Evolutionary conservation across 208 protist species (phyloP).

Genomic region (Trypanosoma cruzi): DNA sequence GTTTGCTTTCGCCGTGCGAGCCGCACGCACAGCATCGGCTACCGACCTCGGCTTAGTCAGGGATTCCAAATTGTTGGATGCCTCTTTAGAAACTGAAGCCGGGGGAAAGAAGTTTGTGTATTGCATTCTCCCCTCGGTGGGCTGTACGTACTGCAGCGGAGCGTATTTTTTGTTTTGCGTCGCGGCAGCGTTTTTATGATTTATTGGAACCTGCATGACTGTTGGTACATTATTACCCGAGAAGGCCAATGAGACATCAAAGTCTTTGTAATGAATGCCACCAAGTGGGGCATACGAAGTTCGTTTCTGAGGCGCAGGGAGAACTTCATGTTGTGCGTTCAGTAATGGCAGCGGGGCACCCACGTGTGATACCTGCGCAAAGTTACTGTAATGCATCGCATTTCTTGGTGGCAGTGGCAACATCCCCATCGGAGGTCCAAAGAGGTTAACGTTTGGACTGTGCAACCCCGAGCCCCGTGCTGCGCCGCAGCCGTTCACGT

Average conservation of each 20-base stretch:
- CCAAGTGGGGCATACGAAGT: slow-evolving; percentile 12
- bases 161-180: not conserved
- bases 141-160: slow-evolving; percentile 2
- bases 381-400: slow-evolving; percentile 18
- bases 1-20: slow-evolving; percentile 24
- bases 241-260: slow-evolving; percentile 8
- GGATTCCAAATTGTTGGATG: not conserved
- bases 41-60: slow-evolving; percentile 26
- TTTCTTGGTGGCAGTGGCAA: not conserved
- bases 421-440: not conserved
- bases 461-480: not conserved
- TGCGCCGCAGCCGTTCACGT: not conserved
- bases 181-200: not conserved
- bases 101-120: slow-evolving; percentile 33
- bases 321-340: not conserved
- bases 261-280: slow-evolving; percentile 22
- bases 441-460: not conserved
- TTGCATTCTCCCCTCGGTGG: slow-evolving; percentile 24
- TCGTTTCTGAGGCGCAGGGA: not conserved
- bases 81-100: not conserved
- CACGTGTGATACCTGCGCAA: not conserved
- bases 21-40: slow-evolving; percentile 39
- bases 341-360: not conserved
- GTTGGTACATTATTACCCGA: not conserved
- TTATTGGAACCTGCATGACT: not conserved